Evolutionary conservation across 371 early-diverging fungal genomes (phyloP), one percentile per base, ranked within the genome.

Genomic region (Chytridium lagenaria): DNA sequence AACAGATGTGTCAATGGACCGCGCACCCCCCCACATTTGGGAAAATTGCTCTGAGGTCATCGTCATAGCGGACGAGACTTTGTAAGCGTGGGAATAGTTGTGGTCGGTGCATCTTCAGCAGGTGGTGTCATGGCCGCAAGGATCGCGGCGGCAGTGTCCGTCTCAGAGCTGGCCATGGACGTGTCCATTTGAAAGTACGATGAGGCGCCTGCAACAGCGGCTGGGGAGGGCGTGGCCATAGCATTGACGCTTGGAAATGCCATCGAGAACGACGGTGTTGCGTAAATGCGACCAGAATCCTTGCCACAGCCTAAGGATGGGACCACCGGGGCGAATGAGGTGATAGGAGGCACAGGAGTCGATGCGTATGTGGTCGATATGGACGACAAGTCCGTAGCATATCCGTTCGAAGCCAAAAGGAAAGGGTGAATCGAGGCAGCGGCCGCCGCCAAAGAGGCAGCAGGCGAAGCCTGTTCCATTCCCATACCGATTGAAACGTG

Each of bases 381-480:
- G n/a, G n/a, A n/a, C n/a, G n/a, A n/a, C n/a, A 61, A 44, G 44
- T 5, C 57, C 30, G 10, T 34, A 34, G 36, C 34, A 16, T 5
- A 12, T 23, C 10, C 7, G 34, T 28, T 7, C 3, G 37, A 28
- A 23, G 44, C 44, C 55, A 52, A 52, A 12, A 52, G 55, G 55
- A 52, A 23, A 7, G 55, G 55, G 61, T 61, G 7, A 10, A 37
- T 33, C 3, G 61, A 31, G 23, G 37, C 61, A 23, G 61, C 61
- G 10, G 30, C 61, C 34, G 61, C 61, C 7, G 61, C 36, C 30
- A 61, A 28, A 37, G 61, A 61, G 30, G 36, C 61, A 23, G 61
- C 61, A 23, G 61, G 5, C 2, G 61, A 28, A 23, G 61, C 7
- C 10, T 7, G 34, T 7, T 12, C 12, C 12, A 12, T 3, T 16